Base-by-base conservation (phyloP, 176 grass and related monocot genomes). In the Hsuehochloa calcarea region DNA sequence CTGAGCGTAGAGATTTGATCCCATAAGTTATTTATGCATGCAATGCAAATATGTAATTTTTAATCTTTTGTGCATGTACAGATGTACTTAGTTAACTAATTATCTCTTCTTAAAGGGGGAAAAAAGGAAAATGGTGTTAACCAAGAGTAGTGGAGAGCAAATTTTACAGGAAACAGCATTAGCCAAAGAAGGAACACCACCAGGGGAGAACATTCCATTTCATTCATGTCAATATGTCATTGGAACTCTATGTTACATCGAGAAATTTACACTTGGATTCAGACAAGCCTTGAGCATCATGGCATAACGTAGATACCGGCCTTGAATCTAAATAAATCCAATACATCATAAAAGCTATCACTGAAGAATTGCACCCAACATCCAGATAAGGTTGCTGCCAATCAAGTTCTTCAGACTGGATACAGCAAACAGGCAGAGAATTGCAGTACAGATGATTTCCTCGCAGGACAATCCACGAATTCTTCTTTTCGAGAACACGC, bases 201-300 rank as follows among this genome's bases (percentile, higher is more conserved):
- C 35, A 1, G 41, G 39, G 38, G 15, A 29, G 11, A 47, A 49
- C 58, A 78, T 66, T 74, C 2, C 25, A 65, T 90, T 60, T 50
- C 31, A 72, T 60, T 80, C 51, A 40, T 80, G 80, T 29, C n/a
- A 41, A 25, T 58, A 68, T 87, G 49, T 69, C 60, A 31, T 14
- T 22, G 0, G 8, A 70, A 35, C 37, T 27, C 25, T 83, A 40
- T 17, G n/a, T 87, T 84, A 73, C 80, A 90, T 41, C 75, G 11
- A 43, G 54, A 78, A 77, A 82, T 90, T 70, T 86, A 90, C 84
- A 86, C 19, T 82, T 86, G 84, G 45, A 82, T 78, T 80, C 74
- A 80, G 61, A 41, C 67, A 75, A 79, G 62, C 50, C 23, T 62
- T 52, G 22, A 61, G 44, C 23, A 70, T 77, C 44, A 55, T 75